Conservation (phyloP, 2,329 filamentous ascomycete species). For the Penicillium psychrosexuale region DNA sequence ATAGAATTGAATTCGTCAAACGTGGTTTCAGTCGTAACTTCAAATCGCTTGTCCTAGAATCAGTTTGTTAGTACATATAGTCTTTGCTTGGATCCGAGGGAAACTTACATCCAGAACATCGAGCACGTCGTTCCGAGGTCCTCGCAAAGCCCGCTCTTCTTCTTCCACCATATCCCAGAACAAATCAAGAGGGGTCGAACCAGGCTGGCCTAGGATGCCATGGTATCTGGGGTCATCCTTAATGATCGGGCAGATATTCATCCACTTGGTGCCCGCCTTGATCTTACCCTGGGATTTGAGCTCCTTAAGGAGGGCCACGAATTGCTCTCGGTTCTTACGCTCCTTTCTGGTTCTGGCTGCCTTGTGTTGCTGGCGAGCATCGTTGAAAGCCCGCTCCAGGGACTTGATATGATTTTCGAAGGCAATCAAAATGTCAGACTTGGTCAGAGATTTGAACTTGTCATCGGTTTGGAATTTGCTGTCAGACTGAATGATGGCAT, state of each 20-base stretch:
- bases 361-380: constrained; percentile 83
- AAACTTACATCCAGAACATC: constrained; percentile 79
- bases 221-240: constrained; percentile 78
- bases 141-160: constrained; percentile 82
- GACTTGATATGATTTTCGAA: constrained; percentile 96
- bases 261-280: constrained; percentile 89
- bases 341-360: constrained; percentile 74
- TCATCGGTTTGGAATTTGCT: constrained; percentile 74
- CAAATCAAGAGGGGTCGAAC: constrained; percentile 82
- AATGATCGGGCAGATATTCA: constrained; percentile 69
- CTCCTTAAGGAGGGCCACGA: constrained; percentile 69
- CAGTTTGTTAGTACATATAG: constrained; percentile 35
- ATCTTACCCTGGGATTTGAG: constrained; percentile 74
- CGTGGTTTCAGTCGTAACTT: constrained; percentile 80
- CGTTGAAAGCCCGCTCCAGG: constrained; percentile 87
- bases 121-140: constrained; percentile 75
- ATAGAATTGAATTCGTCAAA: constrained; percentile 83
- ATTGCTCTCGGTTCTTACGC: constrained; percentile 81
- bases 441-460: constrained; percentile 80
- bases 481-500: constrained; percentile 74
- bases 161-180: constrained; percentile 97
- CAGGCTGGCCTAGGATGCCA: constrained; percentile 76
- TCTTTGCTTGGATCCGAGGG: too few relatives aligned
- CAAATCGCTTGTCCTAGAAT: constrained; percentile 78
- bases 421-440: constrained; percentile 83